Conservation (phyloP, 108 stramenopile species). For the Fragilariopsis cylindrus region DNA sequence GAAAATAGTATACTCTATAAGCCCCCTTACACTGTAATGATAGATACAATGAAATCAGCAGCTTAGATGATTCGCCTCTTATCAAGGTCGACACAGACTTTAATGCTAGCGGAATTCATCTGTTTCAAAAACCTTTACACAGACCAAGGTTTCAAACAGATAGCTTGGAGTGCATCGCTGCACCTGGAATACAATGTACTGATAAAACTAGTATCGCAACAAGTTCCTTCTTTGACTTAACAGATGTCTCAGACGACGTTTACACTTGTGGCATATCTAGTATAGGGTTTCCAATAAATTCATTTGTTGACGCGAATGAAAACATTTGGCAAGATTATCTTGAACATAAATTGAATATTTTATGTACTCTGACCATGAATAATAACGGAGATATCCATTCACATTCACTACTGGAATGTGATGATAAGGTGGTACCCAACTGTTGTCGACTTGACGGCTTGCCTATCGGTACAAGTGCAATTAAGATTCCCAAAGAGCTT, state of each 20-base stretch:
- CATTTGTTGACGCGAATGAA: conserved; percentile 2
- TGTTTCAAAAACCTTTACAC: conserved; percentile 54
- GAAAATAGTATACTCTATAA: conserved; percentile 29
- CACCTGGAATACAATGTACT: conserved; percentile 24
- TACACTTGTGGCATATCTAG: conserved; percentile 62
- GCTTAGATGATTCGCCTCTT: conserved; percentile 23
- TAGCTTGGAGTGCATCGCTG: conserved; percentile 54
- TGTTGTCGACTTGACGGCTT: conserved; percentile 33
- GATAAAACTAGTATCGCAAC: conserved; percentile 50
- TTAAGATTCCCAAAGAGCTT: conserved; percentile 37
- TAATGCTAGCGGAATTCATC: conserved; percentile 42
- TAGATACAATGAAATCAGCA: not conserved
- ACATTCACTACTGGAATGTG: conserved; percentile 49
- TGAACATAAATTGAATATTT: conserved; percentile 19
- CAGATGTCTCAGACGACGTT: conserved; percentile 44
- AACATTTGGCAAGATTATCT: conserved; percentile 5
- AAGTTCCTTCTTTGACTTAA: conserved; percentile 53
- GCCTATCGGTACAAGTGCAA: conserved; percentile 49
- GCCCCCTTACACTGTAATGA: conserved; percentile 13
- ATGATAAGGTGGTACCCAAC: not conserved
- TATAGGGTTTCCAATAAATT: conserved; percentile 23
- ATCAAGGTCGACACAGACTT: conserved; percentile 52
- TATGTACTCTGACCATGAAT: conserved; percentile 58
- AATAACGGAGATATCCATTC: conserved; percentile 71
- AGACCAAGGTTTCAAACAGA: conserved; percentile 57